A percentile compares a stretch with the other conserved stretches of the same genome.
phyloP scores from a whole-genome alignment of 768 basidiomycete genomes.

The Phylloporus rhodoxanthus region DNA sequence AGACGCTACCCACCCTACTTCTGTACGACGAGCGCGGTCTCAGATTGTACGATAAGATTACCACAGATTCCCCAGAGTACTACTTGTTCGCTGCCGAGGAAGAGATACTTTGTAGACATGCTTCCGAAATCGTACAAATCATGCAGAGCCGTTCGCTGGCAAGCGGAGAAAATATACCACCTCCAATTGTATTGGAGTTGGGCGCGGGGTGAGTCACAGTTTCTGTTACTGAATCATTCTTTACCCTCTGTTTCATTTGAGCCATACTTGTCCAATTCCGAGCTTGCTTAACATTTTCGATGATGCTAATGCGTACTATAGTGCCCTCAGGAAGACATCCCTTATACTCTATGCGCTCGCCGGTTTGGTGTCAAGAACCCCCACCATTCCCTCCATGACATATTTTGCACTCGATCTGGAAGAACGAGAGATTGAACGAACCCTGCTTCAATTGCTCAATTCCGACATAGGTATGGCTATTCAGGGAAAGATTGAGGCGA shows the following conservation, averaged over 20 bases:
- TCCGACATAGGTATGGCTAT: constrained; percentile 61
- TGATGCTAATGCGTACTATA: constrained; percentile 28
- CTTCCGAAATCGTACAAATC: constrained; percentile 63
- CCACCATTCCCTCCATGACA: constrained; percentile 48
- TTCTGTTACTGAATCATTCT: neutral
- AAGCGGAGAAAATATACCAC: constrained; percentile 26
- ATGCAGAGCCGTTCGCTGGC: constrained; percentile 48
- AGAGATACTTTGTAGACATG: constrained; percentile 67
- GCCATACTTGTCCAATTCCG: neutral
- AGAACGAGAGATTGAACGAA: constrained; percentile 75
- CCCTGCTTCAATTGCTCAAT: constrained; percentile 57
- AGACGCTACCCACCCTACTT: constrained; percentile 72
- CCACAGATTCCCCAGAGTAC: constrained; percentile 73
- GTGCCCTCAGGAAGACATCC: constrained; percentile 84
- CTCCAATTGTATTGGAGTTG: constrained; percentile 76
- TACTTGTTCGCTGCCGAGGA: constrained; percentile 90
- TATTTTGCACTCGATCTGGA: constrained; percentile 95
- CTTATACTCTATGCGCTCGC: constrained; percentile 73
- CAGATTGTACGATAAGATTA: constrained; percentile 80
- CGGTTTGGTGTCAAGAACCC: constrained; percentile 37
- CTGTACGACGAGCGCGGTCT: constrained; percentile 86
- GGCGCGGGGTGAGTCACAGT: constrained; percentile 74
- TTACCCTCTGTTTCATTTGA: neutral
- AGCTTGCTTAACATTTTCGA: neutral
- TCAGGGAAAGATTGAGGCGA: constrained; percentile 66